Evolutionary conservation across 73 alveolate species (phyloP), one percentile per base, ranked within the genome.

Genomic region (Paramecium tetraurelia): DNA sequence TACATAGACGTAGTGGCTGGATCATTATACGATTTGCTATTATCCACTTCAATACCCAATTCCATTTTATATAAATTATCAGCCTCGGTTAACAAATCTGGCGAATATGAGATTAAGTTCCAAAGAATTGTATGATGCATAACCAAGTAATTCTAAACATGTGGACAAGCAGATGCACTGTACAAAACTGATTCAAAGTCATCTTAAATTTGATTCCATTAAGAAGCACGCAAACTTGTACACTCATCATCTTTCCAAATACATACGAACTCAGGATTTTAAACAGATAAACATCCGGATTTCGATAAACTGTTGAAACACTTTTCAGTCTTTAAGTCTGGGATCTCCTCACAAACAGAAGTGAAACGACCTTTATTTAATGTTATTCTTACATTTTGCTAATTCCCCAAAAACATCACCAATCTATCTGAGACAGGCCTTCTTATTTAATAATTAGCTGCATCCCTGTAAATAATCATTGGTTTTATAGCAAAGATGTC

Each of bases 121-220:
- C 90, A 80, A 3, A 80, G 31, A 2, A 80, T 43, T 0, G 43
- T 43, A 48, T 46, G 46, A 16, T 80, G 90, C 76, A 80, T 80
- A 11, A 44, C 14, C 12, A 80, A 22, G 16, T 44, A 80, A 7
- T 46, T 27, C 20, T 80, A 4, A 5, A 80, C 43, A 11, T 48
- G 43, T 5, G 90, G 11, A 80, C 90, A 80, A 11, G 90, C 90
- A 14, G 90, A 80, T 20, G 70, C 70, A 80, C 90, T 80, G 24
- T 80, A 80, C 24, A 80, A 46, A 11, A 24, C 27, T 31, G 48
- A 22, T 0, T 27, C 76, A 80, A 80, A 80, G 8, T 80, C 16
- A 5, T 44, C 77, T 44, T 80, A 46, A 48, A 80, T 80, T 12
- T 16, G 2, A 24, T 10, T 22, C 43, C 84, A 63, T 63, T 31